Evolutionary conservation across 257 asterid genomes (phyloP), one percentile per base, ranked within the genome.

Genomic region (Echites panduratus): DNA sequence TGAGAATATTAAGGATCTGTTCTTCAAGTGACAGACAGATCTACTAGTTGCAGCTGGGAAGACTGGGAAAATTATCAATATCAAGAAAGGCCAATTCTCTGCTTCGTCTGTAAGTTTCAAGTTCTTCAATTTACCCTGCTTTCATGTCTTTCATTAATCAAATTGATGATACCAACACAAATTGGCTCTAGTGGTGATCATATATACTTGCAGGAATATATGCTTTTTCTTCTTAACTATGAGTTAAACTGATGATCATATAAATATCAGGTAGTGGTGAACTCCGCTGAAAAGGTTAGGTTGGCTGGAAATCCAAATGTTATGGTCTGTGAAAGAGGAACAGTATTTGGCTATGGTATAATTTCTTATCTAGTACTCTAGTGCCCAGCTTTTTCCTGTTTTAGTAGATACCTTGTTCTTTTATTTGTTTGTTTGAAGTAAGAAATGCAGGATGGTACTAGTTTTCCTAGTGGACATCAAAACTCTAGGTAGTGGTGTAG

Each of bases 241-340:
- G 24, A 67, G 29, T 56, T 44, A 38, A 35, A 71, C 59, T 73
- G 73, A 66, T 66, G 61, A 66, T 75, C 61, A 48, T 22, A 72
- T 52, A 61, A 70, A 67, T 75, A 63, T 79, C 82, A 95, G 99
- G 98, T 95, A 76, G 92, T 95, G 99, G 73, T 49, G 58, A 95
- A 90, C 78, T 95, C 99, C 73, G 97, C 93, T 65, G 99, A 95
- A 83, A 95, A 91, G 82, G 84, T 92, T 70, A 88, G 96, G 82
- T 72, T 87, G 86, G 98, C 97, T 71, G 99, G 99, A 78, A 95
- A 95, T 84, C 87, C 87, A 75, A 95, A 95, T 79, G 96, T 95
- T 62, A 92, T 95, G 98, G 98, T 92, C 76, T 95, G 99, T 73
- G 99, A 95, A 88, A 89, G 99, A 85, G 99, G 99, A 78, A 95